Base-by-base conservation (phyloP, 345 rosid species). In the Passiflora organensis region DNA sequence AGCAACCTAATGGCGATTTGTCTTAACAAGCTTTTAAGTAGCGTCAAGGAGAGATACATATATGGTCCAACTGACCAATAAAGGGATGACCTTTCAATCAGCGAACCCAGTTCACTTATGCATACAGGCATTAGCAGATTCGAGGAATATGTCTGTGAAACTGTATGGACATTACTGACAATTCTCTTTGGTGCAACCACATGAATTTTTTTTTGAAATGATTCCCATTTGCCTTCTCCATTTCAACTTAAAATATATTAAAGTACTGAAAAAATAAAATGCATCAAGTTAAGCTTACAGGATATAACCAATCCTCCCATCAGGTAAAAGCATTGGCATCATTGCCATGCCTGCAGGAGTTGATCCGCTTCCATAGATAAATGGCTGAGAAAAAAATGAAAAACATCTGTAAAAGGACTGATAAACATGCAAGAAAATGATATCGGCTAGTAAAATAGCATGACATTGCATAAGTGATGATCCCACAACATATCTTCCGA, bases 251-350 rank as follows among this genome's bases (percentile, higher is more conserved):
- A 19, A 46, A 25, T 32, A 56, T 21, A 25, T 17, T 13, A 18
- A 41, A 20, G 28, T 24, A 55, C 25, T 10, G 43, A 32, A 25
- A 5, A 11, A 50, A 19, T 52, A 32, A 51, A 38, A 43, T 24
- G 43, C 21, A n/a, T 12, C 11, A 16, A 28, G 18, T 21, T 58
- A 43, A 57, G 67, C 99, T 86, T 67, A 93, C 99, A 89, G 70
- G 62, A 86, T 94, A 39, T 89, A 93, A 69, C 99, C 96, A 17
- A 93, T 75, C 66, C 87, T 79, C 55, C 95, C 99, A 68, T 89
- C 94, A 17, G 99, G 99, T 51, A 93, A 71, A 79, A 93, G 81
- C 86, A 93, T 89, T 52, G 96, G 96, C 89, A 86, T 73, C 99
- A 93, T 89, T 22, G 95, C 81, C 99, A 93, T 86, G 50, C 95